These are phyloP conservation scores for Aureobasidium sp. DNA, from an alignment of 2,329 filamentous ascomycete genomes.

Conservation along the genomic window DNA sequence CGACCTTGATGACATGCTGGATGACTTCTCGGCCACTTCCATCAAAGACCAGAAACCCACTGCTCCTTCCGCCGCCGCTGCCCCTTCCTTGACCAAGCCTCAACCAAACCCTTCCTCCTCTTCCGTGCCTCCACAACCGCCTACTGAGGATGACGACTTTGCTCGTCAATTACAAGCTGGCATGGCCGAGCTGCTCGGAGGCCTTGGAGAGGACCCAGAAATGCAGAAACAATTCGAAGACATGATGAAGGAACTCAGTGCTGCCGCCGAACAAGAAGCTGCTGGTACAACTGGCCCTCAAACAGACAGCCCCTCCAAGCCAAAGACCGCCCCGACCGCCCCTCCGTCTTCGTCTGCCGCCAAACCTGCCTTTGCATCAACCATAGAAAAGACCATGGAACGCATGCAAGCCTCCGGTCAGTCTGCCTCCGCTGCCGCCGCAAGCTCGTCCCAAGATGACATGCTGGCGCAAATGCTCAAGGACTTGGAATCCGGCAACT, in stretches of 20 bases:
- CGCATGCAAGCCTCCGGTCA: slow-evolving; percentile 87
- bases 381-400: slow-evolving; percentile 88
- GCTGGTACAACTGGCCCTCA: slow-evolving; percentile 17
- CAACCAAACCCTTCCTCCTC: slow-evolving; percentile 14
- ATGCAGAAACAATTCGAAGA: slow-evolving; percentile 72
- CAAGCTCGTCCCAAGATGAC: slow-evolving; percentile 53
- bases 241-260: slow-evolving; percentile 62
- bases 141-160: slow-evolving; percentile 61
- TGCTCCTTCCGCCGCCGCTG: slow-evolving; percentile 18
- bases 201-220: slow-evolving; percentile 52
- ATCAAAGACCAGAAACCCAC: slow-evolving; percentile 40
- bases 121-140: slow-evolving; percentile 21
- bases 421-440: slow-evolving; percentile 61
- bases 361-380: slow-evolving; percentile 65
- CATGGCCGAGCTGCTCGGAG: slow-evolving; percentile 75
- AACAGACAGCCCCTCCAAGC: slow-evolving; percentile 18
- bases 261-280: slow-evolving; percentile 26
- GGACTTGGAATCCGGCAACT: slow-evolving; percentile 62
- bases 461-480: slow-evolving; percentile 88
- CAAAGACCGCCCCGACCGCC: slow-evolving; percentile 18
- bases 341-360: background rate
- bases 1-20: slow-evolving; percentile 82
- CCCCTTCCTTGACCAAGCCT: slow-evolving; percentile 19
- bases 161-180: slow-evolving; percentile 78
- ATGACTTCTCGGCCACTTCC: slow-evolving; percentile 70